phyloP scores from a whole-genome alignment of 345 rosid species.

The Corchorus capsularis region DNA sequence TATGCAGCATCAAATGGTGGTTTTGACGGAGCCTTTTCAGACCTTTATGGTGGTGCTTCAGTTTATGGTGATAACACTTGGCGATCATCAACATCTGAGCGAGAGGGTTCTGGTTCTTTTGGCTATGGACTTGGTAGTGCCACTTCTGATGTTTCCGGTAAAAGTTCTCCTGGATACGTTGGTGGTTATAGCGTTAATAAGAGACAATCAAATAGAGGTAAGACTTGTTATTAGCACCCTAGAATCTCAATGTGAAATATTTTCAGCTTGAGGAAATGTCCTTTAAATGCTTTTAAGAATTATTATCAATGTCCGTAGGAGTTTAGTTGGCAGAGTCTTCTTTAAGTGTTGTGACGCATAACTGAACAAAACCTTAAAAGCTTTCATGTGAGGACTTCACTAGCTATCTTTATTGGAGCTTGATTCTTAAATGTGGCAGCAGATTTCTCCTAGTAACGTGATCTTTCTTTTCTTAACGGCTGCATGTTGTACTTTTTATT shows the following conservation, averaged over 20 bases:
- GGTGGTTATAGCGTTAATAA: conserved; percentile 69
- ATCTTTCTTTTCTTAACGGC: neutral
- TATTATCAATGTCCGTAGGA: neutral
- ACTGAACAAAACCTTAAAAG: neutral
- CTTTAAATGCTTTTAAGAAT: neutral
- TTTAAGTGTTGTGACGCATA: neutral
- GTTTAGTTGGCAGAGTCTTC: neutral
- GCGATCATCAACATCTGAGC: conserved; percentile 53
- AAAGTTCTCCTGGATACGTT: conserved; percentile 66
- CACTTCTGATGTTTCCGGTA: conserved; percentile 51
- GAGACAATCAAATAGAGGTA: conserved; percentile 80
- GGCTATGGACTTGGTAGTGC: conserved; percentile 50
- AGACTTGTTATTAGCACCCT: conserved; percentile 17
- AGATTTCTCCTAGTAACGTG: neutral
- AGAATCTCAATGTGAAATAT: neutral
- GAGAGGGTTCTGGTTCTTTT: conserved; percentile 55
- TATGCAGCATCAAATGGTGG: conserved; percentile 55
- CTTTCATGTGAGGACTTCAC: neutral
- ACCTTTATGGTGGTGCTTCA: conserved; percentile 51
- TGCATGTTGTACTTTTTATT: neutral
- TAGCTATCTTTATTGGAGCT: neutral
- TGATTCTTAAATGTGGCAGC: neutral
- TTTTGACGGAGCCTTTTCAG: conserved; percentile 53
- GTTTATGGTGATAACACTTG: conserved; percentile 62
- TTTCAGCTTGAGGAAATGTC: conserved; percentile 10